These are phyloP conservation scores for Tulasnella calospora DNA, from an alignment of 768 basidiomycete genomes.

Conservation along the genomic window DNA sequence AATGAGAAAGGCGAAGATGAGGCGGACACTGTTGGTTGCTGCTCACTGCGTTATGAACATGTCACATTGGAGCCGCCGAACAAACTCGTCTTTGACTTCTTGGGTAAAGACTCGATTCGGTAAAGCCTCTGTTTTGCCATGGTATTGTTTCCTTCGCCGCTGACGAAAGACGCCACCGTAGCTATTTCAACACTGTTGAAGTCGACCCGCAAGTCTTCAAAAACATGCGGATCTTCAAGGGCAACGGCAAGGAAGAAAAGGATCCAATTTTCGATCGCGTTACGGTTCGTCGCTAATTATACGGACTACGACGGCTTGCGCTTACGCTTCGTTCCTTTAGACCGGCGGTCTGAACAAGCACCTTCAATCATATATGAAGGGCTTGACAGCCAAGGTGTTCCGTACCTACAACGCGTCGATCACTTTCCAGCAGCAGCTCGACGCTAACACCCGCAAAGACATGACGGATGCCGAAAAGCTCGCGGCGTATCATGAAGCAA, in stretches of 20 bases:
- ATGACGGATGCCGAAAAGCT: slow-evolving; percentile 91
- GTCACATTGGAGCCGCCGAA: slow-evolving; percentile 86
- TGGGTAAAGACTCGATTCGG: slow-evolving; percentile 98
- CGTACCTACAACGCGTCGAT: slow-evolving; percentile 99
- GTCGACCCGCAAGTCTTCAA: slow-evolving; percentile 95
- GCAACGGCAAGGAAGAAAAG: slow-evolving; percentile 74
- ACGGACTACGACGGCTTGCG: neutral
- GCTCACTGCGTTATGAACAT: slow-evolving; percentile 94
- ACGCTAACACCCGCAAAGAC: slow-evolving; percentile 54
- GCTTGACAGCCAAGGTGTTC: slow-evolving; percentile 97
- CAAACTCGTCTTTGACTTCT: slow-evolving; percentile 90
- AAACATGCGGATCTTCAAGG: slow-evolving; percentile 94
- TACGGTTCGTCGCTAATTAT: slow-evolving; percentile 56
- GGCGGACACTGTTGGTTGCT: slow-evolving; percentile 98
- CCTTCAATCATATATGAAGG: slow-evolving; percentile 89
- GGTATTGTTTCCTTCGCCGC: neutral
- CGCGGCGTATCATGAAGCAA: slow-evolving; percentile 94
- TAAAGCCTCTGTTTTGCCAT: neutral
- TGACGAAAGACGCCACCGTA: neutral
- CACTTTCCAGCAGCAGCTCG: slow-evolving; percentile 89
- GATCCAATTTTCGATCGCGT: slow-evolving; percentile 94
- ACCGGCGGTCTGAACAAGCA: slow-evolving; percentile 91
- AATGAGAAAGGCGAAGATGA: slow-evolving; percentile 99
- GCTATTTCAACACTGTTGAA: slow-evolving; percentile 82
- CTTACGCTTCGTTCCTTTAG: neutral